These are phyloP conservation scores for Aspergillus funiculosus DNA, from an alignment of 495 filamentous ascomycete genomes.

Conservation along the genomic window DNA sequence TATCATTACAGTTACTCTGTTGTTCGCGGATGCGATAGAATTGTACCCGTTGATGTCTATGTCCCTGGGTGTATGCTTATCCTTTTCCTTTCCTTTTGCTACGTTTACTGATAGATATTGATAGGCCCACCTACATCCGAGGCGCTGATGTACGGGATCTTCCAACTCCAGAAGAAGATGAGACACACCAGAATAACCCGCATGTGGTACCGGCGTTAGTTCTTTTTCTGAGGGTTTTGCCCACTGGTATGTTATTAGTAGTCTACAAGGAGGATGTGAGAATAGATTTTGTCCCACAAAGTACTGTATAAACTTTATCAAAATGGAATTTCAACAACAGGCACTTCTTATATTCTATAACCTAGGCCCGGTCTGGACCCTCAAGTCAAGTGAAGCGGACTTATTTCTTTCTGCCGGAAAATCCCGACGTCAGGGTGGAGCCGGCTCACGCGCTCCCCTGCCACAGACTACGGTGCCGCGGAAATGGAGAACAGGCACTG, in stretches of 20 bases:
- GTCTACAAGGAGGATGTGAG: constrained; percentile 4
- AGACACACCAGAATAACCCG: constrained; percentile 61
- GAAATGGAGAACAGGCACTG: constrained; percentile 6
- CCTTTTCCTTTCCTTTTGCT: not conserved
- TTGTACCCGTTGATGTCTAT: constrained; percentile 94
- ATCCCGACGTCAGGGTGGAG: constrained; percentile 15
- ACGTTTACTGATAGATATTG: constrained; percentile 21
- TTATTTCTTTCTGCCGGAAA: constrained; percentile 24
- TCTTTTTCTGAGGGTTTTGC: constrained; percentile 6
- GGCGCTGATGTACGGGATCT: constrained; percentile 90
- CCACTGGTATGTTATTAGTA: not conserved
- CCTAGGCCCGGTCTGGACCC: no score
- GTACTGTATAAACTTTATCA: constrained; percentile 8
- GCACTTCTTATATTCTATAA: not conserved
- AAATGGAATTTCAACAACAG: not conserved
- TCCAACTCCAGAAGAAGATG: constrained; percentile 93
- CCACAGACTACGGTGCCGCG: no score
- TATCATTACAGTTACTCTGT: constrained; percentile 97
- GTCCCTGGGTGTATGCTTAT: constrained; percentile 71
- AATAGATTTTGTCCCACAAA: constrained; percentile 7
- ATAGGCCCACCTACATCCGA: constrained; percentile 76
- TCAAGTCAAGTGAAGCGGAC: no score
- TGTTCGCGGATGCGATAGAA: constrained; percentile 84
- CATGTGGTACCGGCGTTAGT: constrained; percentile 47
- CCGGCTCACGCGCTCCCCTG: not conserved